These are phyloP conservation scores for Polysphondylium violaceum DNA, from an alignment of 78 protist species.

Conservation along the genomic window DNA sequence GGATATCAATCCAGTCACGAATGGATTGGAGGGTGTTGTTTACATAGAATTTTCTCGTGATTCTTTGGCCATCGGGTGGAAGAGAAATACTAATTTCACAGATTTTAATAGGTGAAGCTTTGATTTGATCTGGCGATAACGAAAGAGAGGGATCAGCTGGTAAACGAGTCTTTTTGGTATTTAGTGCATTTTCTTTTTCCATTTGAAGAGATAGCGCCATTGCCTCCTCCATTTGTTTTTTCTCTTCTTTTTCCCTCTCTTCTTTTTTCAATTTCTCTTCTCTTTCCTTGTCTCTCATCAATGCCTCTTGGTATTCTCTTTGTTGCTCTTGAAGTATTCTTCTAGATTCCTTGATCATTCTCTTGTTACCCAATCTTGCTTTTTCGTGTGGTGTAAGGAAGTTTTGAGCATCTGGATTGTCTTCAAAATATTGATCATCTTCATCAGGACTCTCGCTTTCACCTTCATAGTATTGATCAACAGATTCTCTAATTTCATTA, in stretches of 20 bases:
- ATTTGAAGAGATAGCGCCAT: constrained; percentile 24
- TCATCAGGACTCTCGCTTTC: constrained; percentile 16
- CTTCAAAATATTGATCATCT: constrained; percentile 1
- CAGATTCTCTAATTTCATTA: neutral
- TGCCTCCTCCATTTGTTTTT: constrained; percentile 18
- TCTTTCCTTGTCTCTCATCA: constrained; percentile 12
- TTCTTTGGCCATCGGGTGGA: constrained; percentile 70
- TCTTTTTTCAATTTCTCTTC: constrained; percentile 15
- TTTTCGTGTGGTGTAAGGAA: constrained; percentile 22
- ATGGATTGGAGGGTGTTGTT: constrained; percentile 27
- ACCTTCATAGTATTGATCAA: neutral
- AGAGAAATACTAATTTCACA: constrained; percentile 40
- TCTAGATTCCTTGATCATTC: constrained; percentile 28
- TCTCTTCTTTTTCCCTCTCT: constrained; percentile 20
- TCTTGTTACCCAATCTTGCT: neutral
- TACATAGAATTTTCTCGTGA: constrained; percentile 55
- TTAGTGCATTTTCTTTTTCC: neutral
- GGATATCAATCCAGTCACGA: constrained; percentile 66
- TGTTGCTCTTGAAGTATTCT: constrained; percentile 45
- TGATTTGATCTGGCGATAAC: constrained; percentile 26
- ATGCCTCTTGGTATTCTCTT: constrained; percentile 38
- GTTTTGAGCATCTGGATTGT: constrained; percentile 42
- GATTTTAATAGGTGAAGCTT: constrained; percentile 7
- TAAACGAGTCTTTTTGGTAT: neutral
- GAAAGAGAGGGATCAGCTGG: constrained; percentile 41